Evolutionary conservation across 805 yeast genomes (phyloP), one percentile per base, ranked within the genome.

Genomic region (Candida pseudofarinosa): DNA sequence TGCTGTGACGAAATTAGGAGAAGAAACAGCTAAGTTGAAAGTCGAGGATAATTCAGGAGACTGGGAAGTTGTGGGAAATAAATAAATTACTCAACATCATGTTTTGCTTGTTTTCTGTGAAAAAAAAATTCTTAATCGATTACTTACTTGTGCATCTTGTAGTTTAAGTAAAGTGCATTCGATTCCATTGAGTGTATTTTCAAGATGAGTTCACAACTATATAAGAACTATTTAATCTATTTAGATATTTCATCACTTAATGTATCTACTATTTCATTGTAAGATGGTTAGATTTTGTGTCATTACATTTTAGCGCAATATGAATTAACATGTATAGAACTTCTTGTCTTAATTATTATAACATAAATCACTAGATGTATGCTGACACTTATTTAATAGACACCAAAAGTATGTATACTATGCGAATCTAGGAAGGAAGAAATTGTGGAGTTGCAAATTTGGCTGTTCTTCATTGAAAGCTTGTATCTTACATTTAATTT

Each of bases 11-110:
- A 49, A 48, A n/a, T 56, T 63, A 43, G 62, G 53, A 44, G 33
- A 49, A 19, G 52, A 58, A 17, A 55, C 69, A 31, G 58, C 55
- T 18, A 48, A 59, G 12, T 60, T 64, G 43, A 40, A 60, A 30
- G 47, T 63, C 26, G 43, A 46, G 15, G 56, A 56, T n/a, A 56
- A 54, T 38, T 58, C 54, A 17, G 67, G 58, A 19, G 69, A 61
- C 16, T 65, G 70, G 69, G 64, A 63, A 55, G 67, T 62, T 40
- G 71, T 62, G 43, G 55, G 63, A 35, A 62, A 62, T 50, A 62
- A 59, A 57, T 15, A 23, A 10, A 23, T 10, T 23, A 6, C 28
- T 23, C 10, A 23, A 23, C 28, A 6, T 7, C 28, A 23, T 23
- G 28, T 10, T 23, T 23, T 6, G 10, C 28, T 23, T 10, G n/a